A percentile compares a stretch with the other conserved stretches of the same genome.
Conservation (phyloP, 768 basidiomycete genomes). For the Tricholoma terreum region DNA sequence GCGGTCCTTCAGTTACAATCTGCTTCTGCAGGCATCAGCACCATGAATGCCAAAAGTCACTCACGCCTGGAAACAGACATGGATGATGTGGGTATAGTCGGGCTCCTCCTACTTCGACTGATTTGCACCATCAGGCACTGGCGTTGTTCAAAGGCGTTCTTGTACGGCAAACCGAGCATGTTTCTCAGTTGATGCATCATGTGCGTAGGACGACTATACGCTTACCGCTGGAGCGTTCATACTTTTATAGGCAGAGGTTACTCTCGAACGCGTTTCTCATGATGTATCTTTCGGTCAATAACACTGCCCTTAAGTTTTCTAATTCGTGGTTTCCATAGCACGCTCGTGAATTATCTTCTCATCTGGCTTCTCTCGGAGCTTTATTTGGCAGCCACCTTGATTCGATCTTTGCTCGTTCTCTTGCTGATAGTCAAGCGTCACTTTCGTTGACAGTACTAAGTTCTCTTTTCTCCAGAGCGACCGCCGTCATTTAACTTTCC, state of each 20-base stretch:
- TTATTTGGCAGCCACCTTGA: not conserved
- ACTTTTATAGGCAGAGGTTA: not conserved
- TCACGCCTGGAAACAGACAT: not conserved
- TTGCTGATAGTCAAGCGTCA: slow-evolving; percentile 8
- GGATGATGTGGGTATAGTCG: not conserved
- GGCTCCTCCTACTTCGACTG: not conserved
- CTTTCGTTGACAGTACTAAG: slow-evolving; percentile 10
- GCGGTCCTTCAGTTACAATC: slow-evolving; percentile 7
- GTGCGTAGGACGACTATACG: not conserved
- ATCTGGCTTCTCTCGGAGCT: not conserved
- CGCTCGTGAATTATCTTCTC: not conserved
- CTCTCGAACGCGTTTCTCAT: not conserved
- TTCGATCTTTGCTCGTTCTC: not conserved
- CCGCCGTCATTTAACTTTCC: not conserved
- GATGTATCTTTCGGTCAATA: not conserved
- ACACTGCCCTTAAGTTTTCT: not conserved
- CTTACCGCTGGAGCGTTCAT: not conserved
- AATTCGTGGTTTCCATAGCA: not conserved
- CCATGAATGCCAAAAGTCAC: not conserved
- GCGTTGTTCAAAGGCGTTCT: not conserved
- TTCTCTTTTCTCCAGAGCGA: not conserved
- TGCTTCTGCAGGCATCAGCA: not conserved
- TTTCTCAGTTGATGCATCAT: not conserved
- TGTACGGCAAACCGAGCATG: not conserved
- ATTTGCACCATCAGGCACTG: not conserved